Evolutionary conservation across 2,329 filamentous ascomycete genomes (phyloP).

Genomic region (Coniochaeta sp.): DNA sequence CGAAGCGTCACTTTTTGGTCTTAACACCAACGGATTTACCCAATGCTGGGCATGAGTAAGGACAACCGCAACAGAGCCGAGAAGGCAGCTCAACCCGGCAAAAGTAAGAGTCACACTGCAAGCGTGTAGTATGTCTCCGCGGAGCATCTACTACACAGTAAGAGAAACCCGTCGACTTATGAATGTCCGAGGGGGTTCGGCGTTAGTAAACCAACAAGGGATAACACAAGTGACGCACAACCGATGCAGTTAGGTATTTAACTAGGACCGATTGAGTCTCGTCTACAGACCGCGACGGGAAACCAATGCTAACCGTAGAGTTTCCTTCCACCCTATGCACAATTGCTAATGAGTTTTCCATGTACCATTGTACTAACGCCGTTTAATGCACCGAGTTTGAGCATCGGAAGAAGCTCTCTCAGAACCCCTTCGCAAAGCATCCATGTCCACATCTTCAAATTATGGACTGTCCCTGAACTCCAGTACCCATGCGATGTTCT

Average conservation of each 20-base stretch:
- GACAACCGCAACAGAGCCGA: not conserved
- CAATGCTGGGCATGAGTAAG: not conserved
- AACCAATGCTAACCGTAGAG: not conserved
- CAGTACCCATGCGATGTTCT: not conserved
- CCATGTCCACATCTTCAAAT: too few relatives aligned
- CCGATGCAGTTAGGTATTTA: too few relatives aligned
- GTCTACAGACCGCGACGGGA: not conserved
- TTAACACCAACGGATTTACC: too few relatives aligned
- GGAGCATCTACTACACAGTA: too few relatives aligned
- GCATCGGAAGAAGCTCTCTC: not conserved
- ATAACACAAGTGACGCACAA: not conserved
- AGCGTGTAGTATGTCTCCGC: not conserved
- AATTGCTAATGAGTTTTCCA: not conserved
- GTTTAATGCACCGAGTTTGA: not conserved
- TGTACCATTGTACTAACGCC: not conserved
- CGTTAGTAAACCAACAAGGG: not conserved
- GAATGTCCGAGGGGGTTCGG: too few relatives aligned
- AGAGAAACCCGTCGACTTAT: too few relatives aligned
- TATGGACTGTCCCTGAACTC: not conserved
- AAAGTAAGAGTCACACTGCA: not conserved
- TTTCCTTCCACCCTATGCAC: not conserved
- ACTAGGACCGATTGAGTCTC: not conserved
- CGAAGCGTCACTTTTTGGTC: not conserved
- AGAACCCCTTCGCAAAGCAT: too few relatives aligned
- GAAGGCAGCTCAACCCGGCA: not conserved